These are phyloP conservation scores for Eurotiales sp. DNA, from an alignment of 2,329 filamentous ascomycete genomes.

Conservation along the genomic window DNA sequence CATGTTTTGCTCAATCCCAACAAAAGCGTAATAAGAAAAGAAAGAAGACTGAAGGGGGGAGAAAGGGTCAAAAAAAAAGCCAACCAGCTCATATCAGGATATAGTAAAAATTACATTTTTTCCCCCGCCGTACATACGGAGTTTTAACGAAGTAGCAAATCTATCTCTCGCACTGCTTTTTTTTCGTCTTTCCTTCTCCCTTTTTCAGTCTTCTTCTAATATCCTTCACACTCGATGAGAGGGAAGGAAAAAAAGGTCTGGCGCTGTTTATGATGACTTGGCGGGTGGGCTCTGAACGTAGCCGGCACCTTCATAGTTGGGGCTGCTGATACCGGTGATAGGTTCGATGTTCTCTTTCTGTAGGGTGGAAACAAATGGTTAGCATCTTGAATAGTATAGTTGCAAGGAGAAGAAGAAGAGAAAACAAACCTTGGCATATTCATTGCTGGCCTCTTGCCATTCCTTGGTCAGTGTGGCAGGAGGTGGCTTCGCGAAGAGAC, in stretches of 20 bases:
- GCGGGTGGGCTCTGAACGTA: slow-evolving; percentile 62
- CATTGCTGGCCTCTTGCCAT: slow-evolving; percentile 93
- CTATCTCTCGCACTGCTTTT: neutral
- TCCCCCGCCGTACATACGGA: too few species aligned
- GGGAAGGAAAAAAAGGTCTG: too few species aligned
- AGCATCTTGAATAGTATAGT: too few species aligned
- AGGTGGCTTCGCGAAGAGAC: slow-evolving; percentile 65
- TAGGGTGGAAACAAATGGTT: slow-evolving; percentile 12
- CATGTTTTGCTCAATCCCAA: slow-evolving; percentile 29
- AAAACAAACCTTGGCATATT: slow-evolving; percentile 77
- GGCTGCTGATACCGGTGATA: slow-evolving; percentile 75
- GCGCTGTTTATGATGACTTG: slow-evolving; percentile 30
- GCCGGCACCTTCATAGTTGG: slow-evolving; percentile 74
- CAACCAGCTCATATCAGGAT: slow-evolving; percentile 5
- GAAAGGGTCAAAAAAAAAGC: slow-evolving; percentile 25
- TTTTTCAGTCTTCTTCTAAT: too few species aligned
- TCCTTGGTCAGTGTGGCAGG: slow-evolving; percentile 94
- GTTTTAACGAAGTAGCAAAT: neutral
- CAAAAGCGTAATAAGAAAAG: slow-evolving; percentile 16
- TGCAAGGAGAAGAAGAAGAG: neutral
- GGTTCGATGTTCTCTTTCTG: slow-evolving; percentile 83
- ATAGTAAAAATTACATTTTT: neutral
- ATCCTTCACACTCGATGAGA: too few species aligned
- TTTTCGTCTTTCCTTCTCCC: neutral
- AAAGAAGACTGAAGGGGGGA: too few species aligned